Evolutionary conservation across 2,329 filamentous ascomycete species (phyloP), one percentile per base, ranked within the genome.

Genomic region (Sporothrix protearum): DNA sequence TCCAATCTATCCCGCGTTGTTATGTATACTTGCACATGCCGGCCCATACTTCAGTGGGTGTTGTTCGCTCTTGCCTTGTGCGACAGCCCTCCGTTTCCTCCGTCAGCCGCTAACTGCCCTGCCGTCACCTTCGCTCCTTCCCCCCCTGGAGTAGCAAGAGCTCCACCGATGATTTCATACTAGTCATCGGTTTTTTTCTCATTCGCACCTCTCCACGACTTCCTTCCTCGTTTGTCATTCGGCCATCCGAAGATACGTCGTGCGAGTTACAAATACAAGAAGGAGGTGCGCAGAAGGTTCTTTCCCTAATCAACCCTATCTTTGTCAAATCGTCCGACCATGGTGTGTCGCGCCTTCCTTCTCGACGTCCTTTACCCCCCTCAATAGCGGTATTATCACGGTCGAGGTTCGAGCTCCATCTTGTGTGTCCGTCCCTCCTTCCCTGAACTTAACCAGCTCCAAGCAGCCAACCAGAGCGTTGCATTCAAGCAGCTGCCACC

Each of bases 141-240:
- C 70, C 45, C 63, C 30, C 64, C 30, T 47, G 53, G 53, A n/a
- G n/a, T 25, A 33, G 67, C 45, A 30, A 36, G 63, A 64, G 61
- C 49, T 66, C 71, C 71, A 72, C 71, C 36, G n/a, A 47, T 66
- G 69, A 71, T 66, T 66, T 71, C 69, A 66, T 69, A 53, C 36
- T 51, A 39, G 49, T 57, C 67, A 69, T 64, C 22, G 36, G 12
- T 51, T 68, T 53, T 71, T 68, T 39, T 59, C n/a, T 68, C n/a
- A 22, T 14, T 68, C n/a, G 22, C 45, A 42, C 63, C 28, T 51
- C 30, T 47, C 16, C 19, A 45, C 10, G 33, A 53, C 47, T 36
- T 39, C 12, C 39, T 42, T 64, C 36, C 36, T 25, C 36, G n/a
- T 25, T 22, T 12, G 22, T 45, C n/a, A 25, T n/a, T 33, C 33